Percentiles rank a stretch among this genome's conserved stretches.
Conservation (phyloP, 78 protist species). For the Dictyostelium discoideum region DNA sequence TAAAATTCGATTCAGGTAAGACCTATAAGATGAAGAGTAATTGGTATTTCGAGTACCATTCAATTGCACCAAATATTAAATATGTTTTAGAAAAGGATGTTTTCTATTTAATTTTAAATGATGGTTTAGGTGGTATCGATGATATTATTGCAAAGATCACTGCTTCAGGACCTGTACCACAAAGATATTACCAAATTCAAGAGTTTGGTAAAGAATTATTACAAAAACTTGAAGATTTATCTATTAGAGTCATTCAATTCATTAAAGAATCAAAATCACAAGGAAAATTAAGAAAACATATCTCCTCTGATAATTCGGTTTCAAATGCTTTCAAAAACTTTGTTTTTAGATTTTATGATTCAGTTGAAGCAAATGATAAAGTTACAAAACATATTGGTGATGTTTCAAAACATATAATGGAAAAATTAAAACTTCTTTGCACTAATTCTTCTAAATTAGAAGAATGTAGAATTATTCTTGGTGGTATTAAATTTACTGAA, state of each 20-base stretch:
- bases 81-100: conserved; percentile 34
- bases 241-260: not conserved
- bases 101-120: conserved; percentile 21
- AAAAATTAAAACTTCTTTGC: conserved; percentile 1
- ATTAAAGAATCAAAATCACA: conserved; percentile 25
- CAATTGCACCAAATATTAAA: not conserved
- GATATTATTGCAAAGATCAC: conserved; percentile 34
- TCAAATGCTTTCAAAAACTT: not conserved
- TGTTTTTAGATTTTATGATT: conserved; percentile 21
- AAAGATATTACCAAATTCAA: not conserved
- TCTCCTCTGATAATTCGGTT: not conserved
- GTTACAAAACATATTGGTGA: not conserved
- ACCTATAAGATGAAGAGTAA: conserved; percentile 44
- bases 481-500: conserved; percentile 11
- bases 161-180: not conserved
- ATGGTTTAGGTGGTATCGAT: conserved; percentile 22
- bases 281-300: conserved; percentile 12
- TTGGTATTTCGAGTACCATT: conserved; percentile 34
- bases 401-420: conserved; percentile 23
- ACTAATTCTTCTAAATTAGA: conserved; percentile 14
- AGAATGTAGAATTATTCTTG: conserved; percentile 13
- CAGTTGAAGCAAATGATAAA: conserved; percentile 9
- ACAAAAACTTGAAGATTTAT: not conserved
- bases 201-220: conserved; percentile 7
- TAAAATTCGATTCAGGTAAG: conserved; percentile 21